phyloP scores from a whole-genome alignment of 257 asterid genomes.

The Ballota nigra region DNA sequence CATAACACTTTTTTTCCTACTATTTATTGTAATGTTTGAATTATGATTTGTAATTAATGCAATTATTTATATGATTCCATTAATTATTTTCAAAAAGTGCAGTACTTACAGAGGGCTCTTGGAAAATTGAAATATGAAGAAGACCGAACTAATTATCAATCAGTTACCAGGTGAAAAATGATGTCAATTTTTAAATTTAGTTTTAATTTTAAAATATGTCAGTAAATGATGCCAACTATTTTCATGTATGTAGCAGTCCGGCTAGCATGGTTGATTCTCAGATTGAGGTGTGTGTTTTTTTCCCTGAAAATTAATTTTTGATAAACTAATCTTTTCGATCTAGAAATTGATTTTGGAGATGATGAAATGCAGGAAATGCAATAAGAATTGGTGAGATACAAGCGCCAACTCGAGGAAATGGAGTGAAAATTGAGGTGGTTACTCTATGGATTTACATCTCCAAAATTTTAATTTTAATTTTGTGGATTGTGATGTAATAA shows the following conservation, averaged over 20 bases:
- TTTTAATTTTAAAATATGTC: too few relatives aligned
- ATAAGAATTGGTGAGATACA: constrained; percentile 59
- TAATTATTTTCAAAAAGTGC: constrained; percentile 6
- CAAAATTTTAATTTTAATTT: too few relatives aligned
- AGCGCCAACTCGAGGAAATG: constrained; percentile 64
- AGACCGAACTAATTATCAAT: constrained; percentile 41
- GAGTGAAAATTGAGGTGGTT: constrained; percentile 64
- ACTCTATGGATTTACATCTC: background rate
- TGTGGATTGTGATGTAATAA: background rate
- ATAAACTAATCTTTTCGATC: background rate
- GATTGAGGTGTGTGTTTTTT: constrained; percentile 48
- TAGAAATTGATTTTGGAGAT: background rate
- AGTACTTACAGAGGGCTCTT: constrained; percentile 73
- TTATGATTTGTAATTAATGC: background rate
- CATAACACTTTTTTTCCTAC: constrained; percentile 18
- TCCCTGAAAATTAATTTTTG: background rate
- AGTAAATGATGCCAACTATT: constrained; percentile 9
- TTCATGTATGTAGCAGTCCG: constrained; percentile 50
- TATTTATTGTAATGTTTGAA: too few relatives aligned
- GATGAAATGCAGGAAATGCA: constrained; percentile 60
- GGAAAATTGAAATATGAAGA: constrained; percentile 75
- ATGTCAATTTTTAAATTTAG: too few relatives aligned
- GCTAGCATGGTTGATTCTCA: constrained; percentile 54
- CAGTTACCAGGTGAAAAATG: constrained; percentile 47
- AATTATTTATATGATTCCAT: background rate